phyloP scores from a whole-genome alignment of 371 early-diverging fungal species.

The Mycotypha africana region DNA sequence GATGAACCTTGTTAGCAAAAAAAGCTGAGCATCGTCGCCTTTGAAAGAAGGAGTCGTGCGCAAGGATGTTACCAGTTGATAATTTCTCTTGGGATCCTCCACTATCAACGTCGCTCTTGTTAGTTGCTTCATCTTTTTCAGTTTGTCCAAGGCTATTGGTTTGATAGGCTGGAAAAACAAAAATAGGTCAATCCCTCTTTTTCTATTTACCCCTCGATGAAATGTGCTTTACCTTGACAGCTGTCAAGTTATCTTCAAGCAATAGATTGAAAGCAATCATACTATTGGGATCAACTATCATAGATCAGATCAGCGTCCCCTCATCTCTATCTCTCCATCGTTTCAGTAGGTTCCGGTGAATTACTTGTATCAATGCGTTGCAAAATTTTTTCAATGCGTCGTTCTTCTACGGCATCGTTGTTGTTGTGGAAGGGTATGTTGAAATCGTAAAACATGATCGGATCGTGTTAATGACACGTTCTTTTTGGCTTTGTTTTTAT shows the following conservation, averaged over 20 bases:
- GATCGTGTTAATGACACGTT: too few species aligned
- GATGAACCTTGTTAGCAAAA: not conserved
- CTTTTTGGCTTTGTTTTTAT: too few species aligned
- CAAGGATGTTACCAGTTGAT: slow-evolving; percentile 48
- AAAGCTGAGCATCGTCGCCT: too few species aligned
- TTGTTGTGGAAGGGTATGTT: slow-evolving; percentile 49
- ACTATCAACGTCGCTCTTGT: slow-evolving; percentile 58
- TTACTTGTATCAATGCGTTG: slow-evolving; percentile 40
- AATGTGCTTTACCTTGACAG: slow-evolving; percentile 51
- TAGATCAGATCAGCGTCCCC: too few species aligned
- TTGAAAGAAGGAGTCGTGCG: too few species aligned
- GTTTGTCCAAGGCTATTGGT: slow-evolving; percentile 35
- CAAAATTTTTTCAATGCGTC: slow-evolving; percentile 34
- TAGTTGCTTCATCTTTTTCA: slow-evolving; percentile 44
- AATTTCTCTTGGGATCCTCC: slow-evolving; percentile 58
- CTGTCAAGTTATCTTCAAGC: slow-evolving; percentile 45
- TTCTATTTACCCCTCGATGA: too few species aligned
- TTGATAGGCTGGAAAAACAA: slow-evolving; percentile 33
- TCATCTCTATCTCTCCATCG: too few species aligned
- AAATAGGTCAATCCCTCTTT: too few species aligned
- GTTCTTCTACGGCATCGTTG: slow-evolving; percentile 16
- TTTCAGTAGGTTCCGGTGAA: too few species aligned
- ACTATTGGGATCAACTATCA: slow-evolving; percentile 50
- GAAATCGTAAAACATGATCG: slow-evolving; percentile 58
- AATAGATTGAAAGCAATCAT: slow-evolving; percentile 70